phyloP scores from a whole-genome alignment of 768 basidiomycete genomes.

The Tylopilus rubrobrunneus region DNA sequence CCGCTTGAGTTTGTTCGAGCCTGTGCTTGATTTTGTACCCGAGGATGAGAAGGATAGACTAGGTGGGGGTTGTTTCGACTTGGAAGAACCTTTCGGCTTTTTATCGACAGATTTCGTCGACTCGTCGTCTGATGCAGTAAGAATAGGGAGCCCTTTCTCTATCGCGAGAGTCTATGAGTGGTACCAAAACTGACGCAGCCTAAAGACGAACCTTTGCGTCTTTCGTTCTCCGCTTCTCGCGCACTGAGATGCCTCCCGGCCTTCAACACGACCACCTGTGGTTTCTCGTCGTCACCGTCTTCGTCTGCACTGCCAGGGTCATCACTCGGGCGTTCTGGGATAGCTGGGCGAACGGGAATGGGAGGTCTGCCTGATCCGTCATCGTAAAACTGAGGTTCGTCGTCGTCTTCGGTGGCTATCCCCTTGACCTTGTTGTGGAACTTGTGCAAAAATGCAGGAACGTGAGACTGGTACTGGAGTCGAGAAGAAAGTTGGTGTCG shows the following conservation, averaged over 20 bases:
- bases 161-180: constrained; percentile 3
- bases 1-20: constrained; percentile 30
- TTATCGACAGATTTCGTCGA: constrained; percentile 28
- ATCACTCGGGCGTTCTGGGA: constrained; percentile 62
- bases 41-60: constrained; percentile 41
- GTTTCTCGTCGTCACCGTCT: constrained; percentile 71
- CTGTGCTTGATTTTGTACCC: constrained; percentile 20
- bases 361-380: constrained; percentile 67
- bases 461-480: constrained; percentile 57
- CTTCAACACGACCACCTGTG: constrained; percentile 85
- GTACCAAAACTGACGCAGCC: not conserved
- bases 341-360: constrained; percentile 70
- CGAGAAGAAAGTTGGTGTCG: constrained; percentile 69
- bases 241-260: constrained; percentile 84
- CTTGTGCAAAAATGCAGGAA: constrained; percentile 63
- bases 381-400: constrained; percentile 52
- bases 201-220: constrained; percentile 54
- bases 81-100: constrained; percentile 19
- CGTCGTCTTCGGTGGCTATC: constrained; percentile 44
- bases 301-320: constrained; percentile 75
- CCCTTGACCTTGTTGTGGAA: constrained; percentile 64
- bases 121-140: constrained; percentile 38
- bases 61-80: constrained; percentile 18
- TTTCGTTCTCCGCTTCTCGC: constrained; percentile 73
- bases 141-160: constrained; percentile 62